Evolutionary conservation across 768 basidiomycete genomes (phyloP).

Genomic region (Gautieria morchelliformis): DNA sequence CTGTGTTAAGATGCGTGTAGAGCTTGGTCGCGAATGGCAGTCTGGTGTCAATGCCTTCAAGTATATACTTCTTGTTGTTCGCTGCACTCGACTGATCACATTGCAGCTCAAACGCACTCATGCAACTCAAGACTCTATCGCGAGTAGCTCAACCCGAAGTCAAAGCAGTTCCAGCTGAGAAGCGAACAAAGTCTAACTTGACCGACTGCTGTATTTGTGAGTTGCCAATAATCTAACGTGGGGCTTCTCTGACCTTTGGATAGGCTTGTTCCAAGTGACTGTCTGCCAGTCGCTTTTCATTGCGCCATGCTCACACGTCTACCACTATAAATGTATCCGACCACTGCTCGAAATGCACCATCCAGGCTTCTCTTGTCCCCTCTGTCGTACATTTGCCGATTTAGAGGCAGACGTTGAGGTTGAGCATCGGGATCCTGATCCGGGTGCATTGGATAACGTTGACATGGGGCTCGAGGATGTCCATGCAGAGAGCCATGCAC

Average conservation of each 20-base stretch:
- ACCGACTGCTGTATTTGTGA: slow-evolving; percentile 92
- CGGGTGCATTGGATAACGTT: background rate
- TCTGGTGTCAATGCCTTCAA: slow-evolving; percentile 87
- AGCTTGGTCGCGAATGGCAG: slow-evolving; percentile 90
- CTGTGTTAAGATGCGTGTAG: slow-evolving; percentile 91
- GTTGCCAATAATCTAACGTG: slow-evolving; percentile 19
- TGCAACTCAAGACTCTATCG: slow-evolving; percentile 69
- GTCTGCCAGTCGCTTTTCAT: slow-evolving; percentile 96
- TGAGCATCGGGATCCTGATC: slow-evolving; percentile 22
- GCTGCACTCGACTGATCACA: slow-evolving; percentile 7
- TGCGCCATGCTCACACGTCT: slow-evolving; percentile 93
- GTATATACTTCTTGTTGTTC: slow-evolving; percentile 25
- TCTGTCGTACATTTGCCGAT: slow-evolving; percentile 91
- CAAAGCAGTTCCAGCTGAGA: slow-evolving; percentile 21
- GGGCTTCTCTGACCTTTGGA: slow-evolving; percentile 6
- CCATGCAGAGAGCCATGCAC: background rate
- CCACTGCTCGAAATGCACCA: slow-evolving; percentile 84
- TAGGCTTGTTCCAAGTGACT: slow-evolving; percentile 74
- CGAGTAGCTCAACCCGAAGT: background rate
- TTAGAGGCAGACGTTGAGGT: slow-evolving; percentile 92
- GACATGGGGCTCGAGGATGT: background rate
- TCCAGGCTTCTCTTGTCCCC: slow-evolving; percentile 88
- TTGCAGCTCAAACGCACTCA: slow-evolving; percentile 59
- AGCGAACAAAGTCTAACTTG: slow-evolving; percentile 30
- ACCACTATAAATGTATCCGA: slow-evolving; percentile 95